These are phyloP conservation scores for Phytophthora megakarya DNA, from an alignment of 352 stramenopile genomes.

Conservation along the genomic window DNA sequence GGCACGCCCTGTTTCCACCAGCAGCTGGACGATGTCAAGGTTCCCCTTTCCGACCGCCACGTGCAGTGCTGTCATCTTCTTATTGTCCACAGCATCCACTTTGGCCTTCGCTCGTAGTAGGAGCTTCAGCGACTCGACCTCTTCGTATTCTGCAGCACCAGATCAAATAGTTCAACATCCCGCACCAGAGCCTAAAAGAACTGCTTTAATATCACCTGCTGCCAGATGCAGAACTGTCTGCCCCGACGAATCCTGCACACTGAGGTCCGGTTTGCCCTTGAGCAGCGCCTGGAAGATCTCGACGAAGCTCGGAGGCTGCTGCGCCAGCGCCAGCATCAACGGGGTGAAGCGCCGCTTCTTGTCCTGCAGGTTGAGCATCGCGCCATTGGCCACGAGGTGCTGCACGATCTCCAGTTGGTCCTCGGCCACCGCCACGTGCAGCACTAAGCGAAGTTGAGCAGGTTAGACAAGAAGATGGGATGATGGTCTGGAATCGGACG, in stretches of 20 bases:
- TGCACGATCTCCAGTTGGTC: constrained; percentile 75
- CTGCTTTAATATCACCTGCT: constrained; percentile 44
- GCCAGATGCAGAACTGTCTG: constrained; percentile 74
- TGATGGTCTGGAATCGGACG: not conserved
- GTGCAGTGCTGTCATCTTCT: constrained; percentile 81
- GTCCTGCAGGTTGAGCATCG: constrained; percentile 71
- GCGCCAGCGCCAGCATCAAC: constrained; percentile 74
- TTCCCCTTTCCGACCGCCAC: constrained; percentile 70
- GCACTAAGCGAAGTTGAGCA: constrained; percentile 31
- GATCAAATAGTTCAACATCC: not conserved
- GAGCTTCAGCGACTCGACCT: constrained; percentile 61
- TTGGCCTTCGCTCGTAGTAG: constrained; percentile 65
- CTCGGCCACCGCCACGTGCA: constrained; percentile 76
- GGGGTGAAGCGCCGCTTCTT: constrained; percentile 82
- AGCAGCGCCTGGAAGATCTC: constrained; percentile 69
- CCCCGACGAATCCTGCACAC: constrained; percentile 59
- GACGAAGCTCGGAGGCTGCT: constrained; percentile 66
- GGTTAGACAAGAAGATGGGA: not conserved
- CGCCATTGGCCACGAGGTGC: constrained; percentile 69
- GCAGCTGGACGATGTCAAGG: constrained; percentile 56
- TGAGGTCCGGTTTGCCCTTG: constrained; percentile 74
- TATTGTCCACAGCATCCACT: constrained; percentile 61
- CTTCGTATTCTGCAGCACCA: constrained; percentile 59
- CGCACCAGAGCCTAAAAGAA: not conserved
- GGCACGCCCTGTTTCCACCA: constrained; percentile 64